A percentile compares a stretch with the other conserved stretches of the same genome.
These are phyloP conservation scores for Cornus suecica DNA, from an alignment of 148 eudicot genomes.

Conservation along the genomic window DNA sequence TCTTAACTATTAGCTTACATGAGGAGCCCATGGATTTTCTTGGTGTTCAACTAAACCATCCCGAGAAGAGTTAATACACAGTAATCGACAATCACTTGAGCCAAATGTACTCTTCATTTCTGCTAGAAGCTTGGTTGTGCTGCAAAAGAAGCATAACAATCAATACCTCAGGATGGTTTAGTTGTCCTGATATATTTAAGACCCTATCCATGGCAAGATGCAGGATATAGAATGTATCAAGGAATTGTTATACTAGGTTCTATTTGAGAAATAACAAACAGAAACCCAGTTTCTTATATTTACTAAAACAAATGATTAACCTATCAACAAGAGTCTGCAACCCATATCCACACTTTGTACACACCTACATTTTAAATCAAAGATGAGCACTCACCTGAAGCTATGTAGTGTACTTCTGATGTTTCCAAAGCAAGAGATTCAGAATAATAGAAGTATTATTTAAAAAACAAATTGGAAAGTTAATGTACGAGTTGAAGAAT, in stretches of 20 bases:
- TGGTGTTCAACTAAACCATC: slow-evolving; percentile 45
- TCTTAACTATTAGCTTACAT: slow-evolving; percentile 42
- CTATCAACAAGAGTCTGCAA: neutral
- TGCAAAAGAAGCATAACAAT: slow-evolving; percentile 26
- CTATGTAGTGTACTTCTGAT: too few relatives aligned
- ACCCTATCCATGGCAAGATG: neutral
- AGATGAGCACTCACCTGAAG: neutral
- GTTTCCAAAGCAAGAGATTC: too few relatives aligned
- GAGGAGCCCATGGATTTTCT: slow-evolving; percentile 70
- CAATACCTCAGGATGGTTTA: neutral
- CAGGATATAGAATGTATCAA: too few relatives aligned
- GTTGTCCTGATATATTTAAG: neutral
- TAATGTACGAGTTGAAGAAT: too few relatives aligned
- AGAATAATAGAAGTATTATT: too few relatives aligned
- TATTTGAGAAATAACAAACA: neutral
- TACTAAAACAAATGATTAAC: neutral
- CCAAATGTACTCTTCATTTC: slow-evolving; percentile 92
- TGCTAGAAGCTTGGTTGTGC: slow-evolving; percentile 61
- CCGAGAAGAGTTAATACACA: slow-evolving; percentile 71
- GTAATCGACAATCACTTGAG: slow-evolving; percentile 65
- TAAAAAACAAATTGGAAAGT: too few relatives aligned
- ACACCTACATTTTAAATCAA: neutral
- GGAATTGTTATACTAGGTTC: neutral
- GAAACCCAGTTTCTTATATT: neutral
- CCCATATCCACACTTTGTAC: neutral